Evolutionary conservation across 768 basidiomycete species (phyloP).

Genomic region (Tylopilus cervinicoccineus): DNA sequence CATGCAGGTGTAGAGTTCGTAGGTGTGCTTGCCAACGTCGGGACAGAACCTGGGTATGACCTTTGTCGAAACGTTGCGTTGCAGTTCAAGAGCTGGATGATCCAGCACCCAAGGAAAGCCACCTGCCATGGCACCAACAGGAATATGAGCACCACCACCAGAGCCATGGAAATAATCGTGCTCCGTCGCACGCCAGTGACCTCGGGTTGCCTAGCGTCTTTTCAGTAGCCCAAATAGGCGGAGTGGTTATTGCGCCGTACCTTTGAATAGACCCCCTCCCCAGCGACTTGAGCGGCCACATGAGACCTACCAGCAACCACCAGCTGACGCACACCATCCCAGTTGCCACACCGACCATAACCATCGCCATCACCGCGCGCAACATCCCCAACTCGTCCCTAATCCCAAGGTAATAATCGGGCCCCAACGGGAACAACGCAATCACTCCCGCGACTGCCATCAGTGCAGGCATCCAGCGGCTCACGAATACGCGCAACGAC

Average conservation of each 20-base stretch:
- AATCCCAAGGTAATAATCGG: constrained; percentile 57
- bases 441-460: constrained; percentile 40
- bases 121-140: constrained; percentile 90
- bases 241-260: constrained; percentile 5
- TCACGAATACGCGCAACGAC: constrained; percentile 46
- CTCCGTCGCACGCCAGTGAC: constrained; percentile 39
- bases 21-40: constrained; percentile 27
- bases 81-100: constrained; percentile 72
- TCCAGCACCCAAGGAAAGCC: constrained; percentile 79
- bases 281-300: constrained; percentile 40
- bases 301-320: constrained; percentile 45
- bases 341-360: constrained; percentile 54
- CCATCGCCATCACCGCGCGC: constrained; percentile 45
- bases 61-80: constrained; percentile 27
- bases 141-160: constrained; percentile 65
- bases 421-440: constrained; percentile 55
- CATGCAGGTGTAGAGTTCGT: constrained; percentile 22
- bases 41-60: constrained; percentile 19
- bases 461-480: constrained; percentile 37
- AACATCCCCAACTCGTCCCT: constrained; percentile 41
- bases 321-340: constrained; percentile 64
- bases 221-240: neutral
- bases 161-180: constrained; percentile 52
- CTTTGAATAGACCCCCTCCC: constrained; percentile 6
- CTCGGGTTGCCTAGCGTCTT: constrained; percentile 25